These are phyloP conservation scores for Mycotypha africana DNA, from an alignment of 371 early-diverging fungal species.

Conservation along the genomic window DNA sequence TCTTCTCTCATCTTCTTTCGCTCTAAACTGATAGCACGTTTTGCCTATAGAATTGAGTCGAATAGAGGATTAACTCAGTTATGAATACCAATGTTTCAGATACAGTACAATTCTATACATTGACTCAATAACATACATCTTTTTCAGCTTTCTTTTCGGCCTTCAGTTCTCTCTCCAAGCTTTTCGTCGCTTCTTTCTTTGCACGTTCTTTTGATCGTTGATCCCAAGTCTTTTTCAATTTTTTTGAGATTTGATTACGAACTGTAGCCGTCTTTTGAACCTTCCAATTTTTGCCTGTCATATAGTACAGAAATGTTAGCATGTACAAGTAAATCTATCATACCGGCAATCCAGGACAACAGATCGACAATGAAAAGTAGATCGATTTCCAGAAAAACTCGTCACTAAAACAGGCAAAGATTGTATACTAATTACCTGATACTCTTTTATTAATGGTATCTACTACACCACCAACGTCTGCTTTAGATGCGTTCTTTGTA, in stretches of 20 bases:
- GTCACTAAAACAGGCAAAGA: too few relatives aligned
- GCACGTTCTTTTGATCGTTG: slow-evolving; percentile 43
- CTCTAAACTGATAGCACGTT: slow-evolving; percentile 52
- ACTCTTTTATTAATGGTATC: slow-evolving; percentile 39
- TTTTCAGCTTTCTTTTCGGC: slow-evolving; percentile 52
- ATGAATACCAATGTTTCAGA: neutral
- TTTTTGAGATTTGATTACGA: slow-evolving; percentile 50
- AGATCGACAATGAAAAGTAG: too few relatives aligned
- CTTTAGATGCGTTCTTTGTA: slow-evolving; percentile 25
- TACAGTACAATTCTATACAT: neutral
- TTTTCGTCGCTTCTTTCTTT: slow-evolving; percentile 35
- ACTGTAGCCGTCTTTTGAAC: slow-evolving; percentile 46
- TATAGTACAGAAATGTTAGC: too few relatives aligned
- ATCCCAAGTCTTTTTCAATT: slow-evolving; percentile 46
- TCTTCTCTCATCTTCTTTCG: slow-evolving; percentile 58
- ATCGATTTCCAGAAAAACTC: too few relatives aligned
- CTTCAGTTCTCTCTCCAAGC: slow-evolving; percentile 47
- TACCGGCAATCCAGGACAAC: too few relatives aligned
- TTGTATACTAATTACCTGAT: slow-evolving; percentile 35
- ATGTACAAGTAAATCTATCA: too few relatives aligned
- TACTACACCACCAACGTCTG: slow-evolving; percentile 35
- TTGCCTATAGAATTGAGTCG: slow-evolving; percentile 32
- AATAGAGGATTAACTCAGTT: too few relatives aligned
- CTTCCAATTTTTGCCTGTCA: slow-evolving; percentile 51
- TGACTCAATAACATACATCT: slow-evolving; percentile 28